Percentiles rank a stretch among this genome's conserved stretches.
Conservation (phyloP, 805 yeast genomes). For the Cyberlindnera samutprakarnensis region DNA sequence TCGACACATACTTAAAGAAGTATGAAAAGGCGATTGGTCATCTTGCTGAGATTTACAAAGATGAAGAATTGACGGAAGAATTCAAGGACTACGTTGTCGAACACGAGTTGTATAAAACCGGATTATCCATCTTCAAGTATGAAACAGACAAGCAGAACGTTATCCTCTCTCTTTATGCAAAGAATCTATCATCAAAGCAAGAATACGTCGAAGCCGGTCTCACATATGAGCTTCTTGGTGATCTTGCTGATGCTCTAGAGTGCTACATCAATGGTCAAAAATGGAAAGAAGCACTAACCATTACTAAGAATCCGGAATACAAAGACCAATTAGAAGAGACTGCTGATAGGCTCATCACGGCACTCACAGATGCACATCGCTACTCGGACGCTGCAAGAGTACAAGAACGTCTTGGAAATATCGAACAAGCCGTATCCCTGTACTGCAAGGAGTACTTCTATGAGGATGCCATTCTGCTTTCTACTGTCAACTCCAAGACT, state of each 20-base stretch:
- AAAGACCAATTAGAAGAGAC: constrained; percentile 34
- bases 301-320: constrained; percentile 38
- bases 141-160: constrained; percentile 44
- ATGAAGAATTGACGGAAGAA: constrained; percentile 40
- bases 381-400: constrained; percentile 79
- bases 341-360: constrained; percentile 52
- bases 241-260: constrained; percentile 55
- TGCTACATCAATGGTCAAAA: constrained; percentile 60
- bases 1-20: constrained; percentile 72
- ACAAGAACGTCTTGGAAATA: constrained; percentile 53
- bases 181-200: constrained; percentile 44
- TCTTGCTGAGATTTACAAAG: constrained; percentile 40
- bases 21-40: constrained; percentile 62
- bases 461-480: constrained; percentile 68
- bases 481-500: constrained; percentile 32
- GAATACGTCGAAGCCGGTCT: constrained; percentile 71
- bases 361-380: constrained; percentile 59
- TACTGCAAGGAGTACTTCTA: constrained; percentile 71
- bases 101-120: constrained; percentile 65
- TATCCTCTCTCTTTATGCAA: constrained; percentile 58
- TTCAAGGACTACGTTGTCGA: constrained; percentile 58
- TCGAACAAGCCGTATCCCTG: constrained; percentile 54
- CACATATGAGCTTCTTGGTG: constrained; percentile 61
- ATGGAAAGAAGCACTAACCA: constrained; percentile 80
- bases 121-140: constrained; percentile 54